phyloP scores from a whole-genome alignment of 805 yeast genomes.

The Starmerella kuoi region DNA sequence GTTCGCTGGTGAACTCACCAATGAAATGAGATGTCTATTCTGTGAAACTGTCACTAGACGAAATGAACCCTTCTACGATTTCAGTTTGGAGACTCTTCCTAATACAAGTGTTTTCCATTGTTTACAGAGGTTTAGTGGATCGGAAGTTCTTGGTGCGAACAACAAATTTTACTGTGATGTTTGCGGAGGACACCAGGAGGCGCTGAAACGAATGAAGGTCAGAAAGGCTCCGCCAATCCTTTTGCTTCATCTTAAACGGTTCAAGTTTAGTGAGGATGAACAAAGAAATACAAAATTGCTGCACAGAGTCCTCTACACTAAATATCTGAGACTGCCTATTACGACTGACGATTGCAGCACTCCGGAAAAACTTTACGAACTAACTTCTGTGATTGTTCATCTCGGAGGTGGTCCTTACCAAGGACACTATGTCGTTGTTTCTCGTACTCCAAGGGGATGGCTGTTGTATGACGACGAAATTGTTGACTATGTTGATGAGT shows the following conservation, averaged over 20 bases:
- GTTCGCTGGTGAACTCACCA: slow-evolving; percentile 75
- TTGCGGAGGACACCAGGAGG: slow-evolving; percentile 86
- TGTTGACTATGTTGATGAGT: slow-evolving; percentile 76
- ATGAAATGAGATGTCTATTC: slow-evolving; percentile 77
- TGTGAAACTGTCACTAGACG: slow-evolving; percentile 75
- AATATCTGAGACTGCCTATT: slow-evolving; percentile 49
- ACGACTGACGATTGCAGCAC: slow-evolving; percentile 46
- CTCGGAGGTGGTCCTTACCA: slow-evolving; percentile 97
- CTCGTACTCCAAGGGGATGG: slow-evolving; percentile 79
- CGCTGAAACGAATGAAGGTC: slow-evolving; percentile 76
- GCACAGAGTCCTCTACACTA: slow-evolving; percentile 72
- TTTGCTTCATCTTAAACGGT: slow-evolving; percentile 78
- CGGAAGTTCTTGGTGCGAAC: slow-evolving; percentile 72
- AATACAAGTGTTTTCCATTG: slow-evolving; percentile 67
- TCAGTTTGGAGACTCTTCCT: slow-evolving; percentile 71
- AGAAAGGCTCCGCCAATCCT: slow-evolving; percentile 65
- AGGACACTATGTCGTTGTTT: slow-evolving; percentile 86
- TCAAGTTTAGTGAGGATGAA: slow-evolving; percentile 75
- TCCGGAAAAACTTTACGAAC: slow-evolving; percentile 56
- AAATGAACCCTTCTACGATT: slow-evolving; percentile 76
- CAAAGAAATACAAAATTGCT: slow-evolving; percentile 77
- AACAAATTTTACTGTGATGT: slow-evolving; percentile 89
- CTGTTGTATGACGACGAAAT: slow-evolving; percentile 88
- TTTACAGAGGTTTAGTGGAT: slow-evolving; percentile 66
- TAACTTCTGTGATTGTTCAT: slow-evolving; percentile 80